A percentile compares a stretch with the other conserved stretches of the same genome.
Conservation (phyloP, 2,329 filamentous ascomycete species). For the Tolypocladium pustulatum region DNA sequence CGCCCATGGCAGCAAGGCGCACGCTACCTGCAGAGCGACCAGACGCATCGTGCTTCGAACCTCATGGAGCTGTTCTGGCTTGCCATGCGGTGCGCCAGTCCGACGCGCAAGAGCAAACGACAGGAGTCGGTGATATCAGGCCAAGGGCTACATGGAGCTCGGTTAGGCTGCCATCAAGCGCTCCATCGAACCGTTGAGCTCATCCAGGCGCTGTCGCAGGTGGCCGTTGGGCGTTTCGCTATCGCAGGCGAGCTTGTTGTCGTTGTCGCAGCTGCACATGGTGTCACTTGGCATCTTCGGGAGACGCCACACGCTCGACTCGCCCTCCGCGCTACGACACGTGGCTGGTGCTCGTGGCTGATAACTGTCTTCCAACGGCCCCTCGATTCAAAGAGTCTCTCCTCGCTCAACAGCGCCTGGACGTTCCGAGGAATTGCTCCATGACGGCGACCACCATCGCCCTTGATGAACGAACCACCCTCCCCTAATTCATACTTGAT, state of each 20-base stretch:
- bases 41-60: constrained; percentile 17
- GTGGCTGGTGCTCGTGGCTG: not conserved
- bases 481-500: too few species aligned
- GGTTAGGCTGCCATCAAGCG: constrained; percentile 7
- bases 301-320: not conserved
- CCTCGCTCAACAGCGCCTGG: not conserved
- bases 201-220: not conserved
- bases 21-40: constrained; percentile 13
- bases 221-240: not conserved
- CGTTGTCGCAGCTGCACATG: not conserved
- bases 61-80: constrained; percentile 9
- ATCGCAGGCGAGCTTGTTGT: not conserved
- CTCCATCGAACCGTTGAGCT: not conserved
- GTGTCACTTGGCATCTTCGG: not conserved
- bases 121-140: not conserved
- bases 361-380: not conserved
- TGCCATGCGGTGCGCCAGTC: not conserved
- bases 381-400: not conserved
- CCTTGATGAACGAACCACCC: not conserved
- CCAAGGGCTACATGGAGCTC: not conserved
- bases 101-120: not conserved
- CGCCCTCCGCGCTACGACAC: too few species aligned
- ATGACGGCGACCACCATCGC: not conserved
- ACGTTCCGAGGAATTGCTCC: too few species aligned
- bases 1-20: constrained; percentile 29